Base-by-base conservation (phyloP, 257 asterid genomes). In the Ilex asprella region DNA sequence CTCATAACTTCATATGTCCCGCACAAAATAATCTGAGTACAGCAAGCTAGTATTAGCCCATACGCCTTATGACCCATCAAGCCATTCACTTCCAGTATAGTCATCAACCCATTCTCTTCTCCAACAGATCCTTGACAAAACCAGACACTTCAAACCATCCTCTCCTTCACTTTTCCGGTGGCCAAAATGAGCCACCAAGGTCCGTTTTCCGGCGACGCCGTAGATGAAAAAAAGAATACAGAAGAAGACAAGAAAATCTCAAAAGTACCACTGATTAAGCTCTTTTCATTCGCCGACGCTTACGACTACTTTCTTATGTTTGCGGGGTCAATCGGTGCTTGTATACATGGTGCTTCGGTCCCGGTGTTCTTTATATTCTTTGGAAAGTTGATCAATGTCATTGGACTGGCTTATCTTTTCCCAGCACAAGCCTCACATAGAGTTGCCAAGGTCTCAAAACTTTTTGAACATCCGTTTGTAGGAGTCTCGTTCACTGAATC, bases 331-430 rank as follows among this genome's bases (percentile, higher is more conserved):
- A 44, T 89, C 6, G 92, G 97, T 6, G 99, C 99, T 8, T 89
- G 94, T 55, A 76, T 85, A 61, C 99, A 93, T 56, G 99, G 97
- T 2, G 99, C 97, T 29, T 93, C 99, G 0, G 97, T 93, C 2
- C 99, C 99, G 0, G 88, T 93, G 39, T 93, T 93, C 92, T 93
- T 93, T 72, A 84, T 93, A 54, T 93, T 83, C 89, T 93, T 89
- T 31, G 99, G 97, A 1, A 85, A 93, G 50, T 56, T 93, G 84
- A 93, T 89, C 12, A 82, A 93, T 67, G 67, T 93, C 59, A 84
- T 90, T 47, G 99, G 99, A 4, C 43, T 84, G 61, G 96, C 99
- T 32, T 87, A 82, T 70, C 97, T 89, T 59, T 89, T 89, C 54
- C 99, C 99, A 0, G 68, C 76, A 32, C 60, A 84, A 74, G 95